Percentiles rank a stretch among this genome's conserved stretches.
These are phyloP conservation scores for Bipolaris oryzae DNA, from an alignment of 2,329 filamentous ascomycete species.

Conservation along the genomic window DNA sequence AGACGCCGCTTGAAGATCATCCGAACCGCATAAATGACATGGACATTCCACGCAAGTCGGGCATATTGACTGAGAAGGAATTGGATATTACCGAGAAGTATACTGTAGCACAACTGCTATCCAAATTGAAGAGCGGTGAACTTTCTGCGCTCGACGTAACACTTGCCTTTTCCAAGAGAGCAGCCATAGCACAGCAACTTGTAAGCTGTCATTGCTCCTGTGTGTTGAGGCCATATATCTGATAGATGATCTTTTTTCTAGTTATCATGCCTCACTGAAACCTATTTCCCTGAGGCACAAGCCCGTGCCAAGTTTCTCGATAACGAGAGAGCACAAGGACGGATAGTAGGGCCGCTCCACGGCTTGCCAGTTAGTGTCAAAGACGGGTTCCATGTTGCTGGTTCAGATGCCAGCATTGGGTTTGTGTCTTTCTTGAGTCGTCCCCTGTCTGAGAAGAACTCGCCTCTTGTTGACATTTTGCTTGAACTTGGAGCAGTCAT, in stretches of 20 bases:
- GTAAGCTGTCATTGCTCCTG: constrained; percentile 33
- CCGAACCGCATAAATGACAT: constrained; percentile 35
- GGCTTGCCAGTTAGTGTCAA: constrained; percentile 69
- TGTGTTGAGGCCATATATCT: background rate
- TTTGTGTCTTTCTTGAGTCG: constrained; percentile 65
- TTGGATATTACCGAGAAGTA: constrained; percentile 53
- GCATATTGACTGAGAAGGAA: constrained; percentile 60
- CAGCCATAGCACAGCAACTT: constrained; percentile 59
- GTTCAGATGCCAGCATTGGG: constrained; percentile 60
- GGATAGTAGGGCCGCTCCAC: constrained; percentile 65
- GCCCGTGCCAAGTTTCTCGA: constrained; percentile 57
- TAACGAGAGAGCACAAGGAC: constrained; percentile 52
- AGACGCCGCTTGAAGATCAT: constrained; percentile 3
- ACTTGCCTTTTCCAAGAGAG: constrained; percentile 58
- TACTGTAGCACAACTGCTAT: constrained; percentile 45
- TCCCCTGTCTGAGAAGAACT: constrained; percentile 55
- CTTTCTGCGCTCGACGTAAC: constrained; percentile 58
- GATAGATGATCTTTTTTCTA: constrained; percentile 22
- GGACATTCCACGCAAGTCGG: constrained; percentile 57
- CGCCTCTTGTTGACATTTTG: constrained; percentile 62
- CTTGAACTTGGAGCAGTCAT: constrained; percentile 65
- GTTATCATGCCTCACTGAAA: constrained; percentile 64
- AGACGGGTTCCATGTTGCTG: constrained; percentile 67
- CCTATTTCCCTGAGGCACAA: constrained; percentile 59
- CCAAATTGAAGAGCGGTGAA: constrained; percentile 42